Evolutionary conservation across 2,329 filamentous ascomycete genomes (phyloP).

Genomic region (Talaromyces sp.): DNA sequence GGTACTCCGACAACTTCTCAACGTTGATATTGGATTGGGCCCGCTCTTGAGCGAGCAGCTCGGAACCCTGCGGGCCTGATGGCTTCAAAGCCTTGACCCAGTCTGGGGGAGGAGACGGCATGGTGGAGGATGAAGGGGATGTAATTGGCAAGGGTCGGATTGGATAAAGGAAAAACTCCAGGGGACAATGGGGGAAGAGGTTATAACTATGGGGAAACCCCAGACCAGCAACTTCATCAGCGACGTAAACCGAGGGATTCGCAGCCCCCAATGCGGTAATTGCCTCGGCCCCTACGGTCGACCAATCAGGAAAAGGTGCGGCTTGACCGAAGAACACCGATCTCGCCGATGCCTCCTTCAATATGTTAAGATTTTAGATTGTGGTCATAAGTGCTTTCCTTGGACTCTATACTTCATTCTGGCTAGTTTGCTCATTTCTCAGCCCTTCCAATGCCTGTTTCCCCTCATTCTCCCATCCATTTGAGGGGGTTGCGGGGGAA

Average conservation of each 20-base stretch:
- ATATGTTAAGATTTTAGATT: not conserved
- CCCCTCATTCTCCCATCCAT: not conserved
- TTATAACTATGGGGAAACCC: slow-evolving; percentile 10
- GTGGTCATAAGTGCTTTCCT: not conserved
- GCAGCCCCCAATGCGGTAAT: slow-evolving; percentile 23
- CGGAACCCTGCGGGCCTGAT: slow-evolving; percentile 67
- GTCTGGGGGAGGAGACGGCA: slow-evolving; percentile 53
- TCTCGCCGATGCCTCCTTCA: not conserved
- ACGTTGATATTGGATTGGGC: slow-evolving; percentile 68
- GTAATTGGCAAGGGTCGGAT: not conserved
- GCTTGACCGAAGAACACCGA: slow-evolving; percentile 16
- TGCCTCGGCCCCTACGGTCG: slow-evolving; percentile 20
- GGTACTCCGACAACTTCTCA: slow-evolving; percentile 66
- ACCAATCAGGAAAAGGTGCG: slow-evolving; percentile 10
- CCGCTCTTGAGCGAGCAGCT: slow-evolving; percentile 70
- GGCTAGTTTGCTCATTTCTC: not conserved
- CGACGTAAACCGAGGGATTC: slow-evolving; percentile 22
- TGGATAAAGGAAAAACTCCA: slow-evolving; percentile 1
- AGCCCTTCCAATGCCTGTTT: not conserved
- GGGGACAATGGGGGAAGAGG: not conserved
- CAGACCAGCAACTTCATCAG: not conserved
- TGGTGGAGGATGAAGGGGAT: slow-evolving; percentile 16
- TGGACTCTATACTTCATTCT: not conserved
- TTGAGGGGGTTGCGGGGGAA: slow-evolving; percentile 4
- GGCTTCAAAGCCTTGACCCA: slow-evolving; percentile 71